These are phyloP conservation scores for Colletotrichum graminicola DNA, from an alignment of 2,329 filamentous ascomycete genomes.

Conservation along the genomic window DNA sequence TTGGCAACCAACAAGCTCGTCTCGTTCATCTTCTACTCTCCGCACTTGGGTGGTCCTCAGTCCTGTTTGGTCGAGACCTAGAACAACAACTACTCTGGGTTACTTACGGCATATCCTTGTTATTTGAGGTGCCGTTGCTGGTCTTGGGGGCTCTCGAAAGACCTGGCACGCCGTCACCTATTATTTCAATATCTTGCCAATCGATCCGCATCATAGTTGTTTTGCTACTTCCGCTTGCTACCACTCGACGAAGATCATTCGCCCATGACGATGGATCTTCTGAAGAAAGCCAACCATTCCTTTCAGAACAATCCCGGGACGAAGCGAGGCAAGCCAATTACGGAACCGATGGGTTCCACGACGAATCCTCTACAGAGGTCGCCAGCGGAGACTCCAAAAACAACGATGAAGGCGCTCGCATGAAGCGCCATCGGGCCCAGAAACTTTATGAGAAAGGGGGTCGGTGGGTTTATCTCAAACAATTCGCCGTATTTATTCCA, in stretches of 20 bases:
- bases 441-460: conserved; percentile 48
- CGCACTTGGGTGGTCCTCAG: conserved; percentile 1
- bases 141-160: not conserved
- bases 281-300: conserved; percentile 22
- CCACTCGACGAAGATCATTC: not conserved
- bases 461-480: conserved; percentile 49
- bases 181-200: conserved; percentile 6
- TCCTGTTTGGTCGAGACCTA: not conserved
- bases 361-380: not conserved
- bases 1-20: conserved; percentile 11
- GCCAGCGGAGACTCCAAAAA: conserved; percentile 10
- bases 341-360: not conserved
- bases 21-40: conserved; percentile 19
- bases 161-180: too few relatives aligned
- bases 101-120: not conserved
- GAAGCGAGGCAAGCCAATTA: not conserved
- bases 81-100: not conserved
- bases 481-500: conserved; percentile 50
- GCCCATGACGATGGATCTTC: not conserved
- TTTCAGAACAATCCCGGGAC: not conserved
- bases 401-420: conserved; percentile 44
- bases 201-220: not conserved
- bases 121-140: conserved; percentile 13
- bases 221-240: not conserved
- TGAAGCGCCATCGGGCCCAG: conserved; percentile 47